Evolutionary conservation across 176 grass and related monocot species (phyloP), one percentile per base, ranked within the genome.

Genomic region (Pontederia crassipes): DNA sequence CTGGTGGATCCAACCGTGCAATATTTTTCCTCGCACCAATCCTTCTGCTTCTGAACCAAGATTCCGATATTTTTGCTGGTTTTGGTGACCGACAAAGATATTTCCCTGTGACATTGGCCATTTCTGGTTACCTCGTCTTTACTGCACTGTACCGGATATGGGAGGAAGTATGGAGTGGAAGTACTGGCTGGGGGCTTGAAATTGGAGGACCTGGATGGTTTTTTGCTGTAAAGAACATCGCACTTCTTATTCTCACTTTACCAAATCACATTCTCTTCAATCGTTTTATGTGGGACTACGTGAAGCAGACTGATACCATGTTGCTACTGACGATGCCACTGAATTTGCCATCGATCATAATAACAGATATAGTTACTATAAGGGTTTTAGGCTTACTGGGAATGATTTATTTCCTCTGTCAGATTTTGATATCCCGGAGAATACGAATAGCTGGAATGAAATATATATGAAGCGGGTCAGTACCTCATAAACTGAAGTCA

Each of bases 221-320:
- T 32, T 98, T 86, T 45, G 79, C 81, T 51, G 94, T 98, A 63
- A 98, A 86, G 64, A 98, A 98, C 17, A 59, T 73, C 11, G 82
- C 82, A 57, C 84, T 98, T 72, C 85, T 98, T 29, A n/a, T 86
- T 9, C 77, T 92, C 29, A 92, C 94, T 7, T 78, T 92, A 57
- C 94, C 94, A 15, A 92, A 98, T 74, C 88, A 98, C 78, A 92
- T 98, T 77, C 89, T 98, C 9, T 86, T 98, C 74, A 98, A 92
- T 62, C 76, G 88, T 49, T 98, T 98, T 81, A 92, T 98, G 88
- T 98, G 88, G 94, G 94, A 98, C 72, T 92, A 93, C 81, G 84
- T 89, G 61, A 98, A 89, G 53, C 94, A 92, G 72, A 92, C 79
- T 28, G 94, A 98, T 59, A 45, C 79, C 0, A 80, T 92, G 68